phyloP scores from a whole-genome alignment of 1,284 basidiomycete genomes.

The Butyriboletus appendiculatus region DNA sequence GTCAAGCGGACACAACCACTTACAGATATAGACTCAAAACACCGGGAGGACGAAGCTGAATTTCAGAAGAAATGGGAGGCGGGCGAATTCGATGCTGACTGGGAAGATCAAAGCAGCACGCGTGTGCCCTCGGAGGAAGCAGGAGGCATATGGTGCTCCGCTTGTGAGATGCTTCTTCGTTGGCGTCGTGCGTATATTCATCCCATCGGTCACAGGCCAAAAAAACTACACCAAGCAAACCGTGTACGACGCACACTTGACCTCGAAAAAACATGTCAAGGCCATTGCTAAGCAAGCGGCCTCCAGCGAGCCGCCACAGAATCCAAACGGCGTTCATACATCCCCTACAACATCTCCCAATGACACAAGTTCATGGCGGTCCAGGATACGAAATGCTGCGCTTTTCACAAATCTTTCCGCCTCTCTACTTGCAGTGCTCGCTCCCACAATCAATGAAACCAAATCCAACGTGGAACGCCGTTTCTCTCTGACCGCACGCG shows the following conservation, averaged over 20 bases:
- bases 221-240: slow-evolving; percentile 96
- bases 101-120: slow-evolving; percentile 63
- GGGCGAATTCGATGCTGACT: slow-evolving; percentile 68
- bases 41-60: slow-evolving; percentile 62
- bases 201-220: slow-evolving; percentile 61
- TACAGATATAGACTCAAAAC: slow-evolving; percentile 74
- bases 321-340: slow-evolving; percentile 59
- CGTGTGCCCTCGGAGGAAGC: slow-evolving; percentile 40
- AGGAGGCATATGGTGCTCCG: slow-evolving; percentile 91
- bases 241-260: slow-evolving; percentile 95
- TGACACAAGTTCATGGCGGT: slow-evolving; percentile 44
- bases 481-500: slow-evolving; percentile 93
- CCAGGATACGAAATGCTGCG: slow-evolving; percentile 71
- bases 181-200: slow-evolving; percentile 5
- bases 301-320: slow-evolving; percentile 52
- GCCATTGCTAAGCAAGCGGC: slow-evolving; percentile 73
- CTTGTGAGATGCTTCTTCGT: slow-evolving; percentile 64
- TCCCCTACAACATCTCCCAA: slow-evolving; percentile 28
- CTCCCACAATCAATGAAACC: slow-evolving; percentile 80
- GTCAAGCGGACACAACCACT: slow-evolving; percentile 87
- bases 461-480: slow-evolving; percentile 96
- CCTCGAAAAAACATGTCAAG: slow-evolving; percentile 94
- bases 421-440: slow-evolving; percentile 64
- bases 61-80: slow-evolving; percentile 85
- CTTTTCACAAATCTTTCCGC: slow-evolving; percentile 73